A percentile compares a stretch with the other conserved stretches of the same genome.
Conservation (phyloP, 2,329 filamentous ascomycete species). For the Beauveria rudraprayagi region DNA sequence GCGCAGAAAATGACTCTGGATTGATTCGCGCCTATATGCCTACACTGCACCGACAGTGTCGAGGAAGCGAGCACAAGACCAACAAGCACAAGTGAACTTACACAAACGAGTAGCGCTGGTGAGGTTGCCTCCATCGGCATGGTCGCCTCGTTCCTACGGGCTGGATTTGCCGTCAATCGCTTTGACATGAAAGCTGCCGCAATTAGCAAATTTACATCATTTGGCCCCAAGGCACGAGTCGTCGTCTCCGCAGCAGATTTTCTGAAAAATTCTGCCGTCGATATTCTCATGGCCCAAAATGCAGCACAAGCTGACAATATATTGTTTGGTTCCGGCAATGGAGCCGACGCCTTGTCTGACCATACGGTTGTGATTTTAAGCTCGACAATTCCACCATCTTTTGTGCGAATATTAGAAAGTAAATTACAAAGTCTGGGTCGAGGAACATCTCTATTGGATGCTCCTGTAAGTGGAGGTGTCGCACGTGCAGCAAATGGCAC, state of each 20-base stretch:
- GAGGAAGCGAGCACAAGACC: conserved; percentile 13
- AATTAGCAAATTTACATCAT: conserved; percentile 22
- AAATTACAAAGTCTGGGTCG: conserved; percentile 17
- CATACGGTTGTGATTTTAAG: conserved; percentile 26
- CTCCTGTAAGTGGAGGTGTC: conserved; percentile 30
- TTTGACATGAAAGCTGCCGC: conserved; percentile 25
- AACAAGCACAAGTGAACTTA: conserved; percentile 9
- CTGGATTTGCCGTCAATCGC: conserved; percentile 24
- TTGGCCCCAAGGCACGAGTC: conserved; percentile 17
- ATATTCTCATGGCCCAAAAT: conserved; percentile 31
- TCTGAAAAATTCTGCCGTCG: conserved; percentile 20
- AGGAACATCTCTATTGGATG: conserved; percentile 25
- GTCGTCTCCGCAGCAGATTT: conserved; percentile 22
- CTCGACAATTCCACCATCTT: conserved; percentile 29
- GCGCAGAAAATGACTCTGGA: conserved; percentile 21
- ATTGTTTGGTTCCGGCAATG: conserved; percentile 24
- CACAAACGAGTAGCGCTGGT: conserved; percentile 16
- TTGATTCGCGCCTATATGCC: conserved; percentile 21
- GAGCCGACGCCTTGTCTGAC: conserved; percentile 19
- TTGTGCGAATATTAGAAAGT: conserved; percentile 16
- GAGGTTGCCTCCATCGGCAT: conserved; percentile 25
- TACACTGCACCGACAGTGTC: conserved; percentile 11
- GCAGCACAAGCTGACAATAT: conserved; percentile 24
- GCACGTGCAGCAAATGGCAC: conserved; percentile 28
- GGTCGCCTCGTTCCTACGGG: conserved; percentile 24